Evolutionary conservation across 345 rosid species (phyloP).

Genomic region (Eucalyptus tenuipes): DNA sequence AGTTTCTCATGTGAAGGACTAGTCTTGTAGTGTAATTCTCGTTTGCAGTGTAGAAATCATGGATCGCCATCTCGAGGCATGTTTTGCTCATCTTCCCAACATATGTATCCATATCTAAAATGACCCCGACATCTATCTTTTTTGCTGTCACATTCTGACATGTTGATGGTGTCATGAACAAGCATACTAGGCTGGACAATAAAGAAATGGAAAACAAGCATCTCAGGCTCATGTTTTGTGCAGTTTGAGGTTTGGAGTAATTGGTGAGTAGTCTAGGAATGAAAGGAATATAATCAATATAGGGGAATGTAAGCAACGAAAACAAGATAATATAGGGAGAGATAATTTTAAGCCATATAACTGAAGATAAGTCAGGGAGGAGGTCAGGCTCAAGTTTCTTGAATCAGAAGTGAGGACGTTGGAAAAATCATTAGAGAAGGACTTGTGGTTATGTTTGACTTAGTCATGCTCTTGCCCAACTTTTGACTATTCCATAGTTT

Average conservation of each 20-base stretch:
- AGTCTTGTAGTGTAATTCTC: conserved; percentile 33
- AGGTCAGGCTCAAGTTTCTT: background rate
- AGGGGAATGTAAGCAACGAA: background rate
- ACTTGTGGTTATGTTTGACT: background rate
- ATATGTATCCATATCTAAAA: conserved; percentile 14
- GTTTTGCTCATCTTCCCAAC: conserved; percentile 10
- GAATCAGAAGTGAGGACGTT: background rate
- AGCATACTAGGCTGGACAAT: background rate
- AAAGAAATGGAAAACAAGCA: background rate
- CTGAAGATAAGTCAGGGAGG: background rate
- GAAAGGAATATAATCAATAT: background rate
- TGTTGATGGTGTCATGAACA: background rate
- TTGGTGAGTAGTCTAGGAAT: background rate
- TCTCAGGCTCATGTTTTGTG: background rate
- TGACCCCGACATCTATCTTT: conserved; percentile 24
- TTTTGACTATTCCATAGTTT: background rate
- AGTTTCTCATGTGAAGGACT: conserved; percentile 16
- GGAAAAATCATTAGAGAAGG: background rate
- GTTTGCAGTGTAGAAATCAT: conserved; percentile 29
- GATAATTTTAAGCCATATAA: background rate
- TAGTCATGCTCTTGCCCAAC: background rate
- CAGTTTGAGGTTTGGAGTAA: background rate
- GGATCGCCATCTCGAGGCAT: conserved; percentile 39
- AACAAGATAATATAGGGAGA: background rate
- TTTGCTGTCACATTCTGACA: background rate